phyloP scores from a whole-genome alignment of 345 rosid genomes.

The Brassica incana region DNA sequence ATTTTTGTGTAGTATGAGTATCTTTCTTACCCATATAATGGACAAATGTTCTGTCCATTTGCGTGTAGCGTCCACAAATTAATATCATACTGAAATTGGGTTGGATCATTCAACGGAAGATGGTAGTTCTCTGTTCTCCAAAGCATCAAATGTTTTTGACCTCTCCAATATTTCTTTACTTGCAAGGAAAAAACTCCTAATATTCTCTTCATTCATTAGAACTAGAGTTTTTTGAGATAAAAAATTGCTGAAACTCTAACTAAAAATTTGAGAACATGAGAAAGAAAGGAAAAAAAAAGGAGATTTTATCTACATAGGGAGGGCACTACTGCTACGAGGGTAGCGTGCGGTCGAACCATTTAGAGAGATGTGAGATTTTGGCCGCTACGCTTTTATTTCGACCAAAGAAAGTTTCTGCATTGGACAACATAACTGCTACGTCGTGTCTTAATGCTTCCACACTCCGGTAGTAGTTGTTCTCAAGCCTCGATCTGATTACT shows the following conservation, averaged over 20 bases:
- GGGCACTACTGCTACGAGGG: constrained; percentile 28
- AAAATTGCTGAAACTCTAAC: constrained; percentile 18
- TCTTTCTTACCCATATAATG: not conserved
- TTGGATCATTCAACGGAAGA: not conserved
- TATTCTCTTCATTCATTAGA: constrained; percentile 10
- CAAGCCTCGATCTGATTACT: constrained; percentile 67
- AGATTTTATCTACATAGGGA: constrained; percentile 45
- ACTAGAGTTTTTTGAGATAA: not conserved
- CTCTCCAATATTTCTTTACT: constrained; percentile 19
- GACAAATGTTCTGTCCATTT: not conserved
- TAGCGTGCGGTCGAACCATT: constrained; percentile 50
- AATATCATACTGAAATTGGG: not conserved
- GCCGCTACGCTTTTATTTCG: constrained; percentile 53
- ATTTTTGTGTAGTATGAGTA: not conserved
- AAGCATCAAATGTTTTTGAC: constrained; percentile 5
- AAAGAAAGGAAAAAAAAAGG: not conserved
- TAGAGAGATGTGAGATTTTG: constrained; percentile 62
- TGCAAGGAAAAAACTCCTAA: not conserved
- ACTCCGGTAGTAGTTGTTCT: constrained; percentile 79
- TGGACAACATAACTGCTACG: constrained; percentile 59
- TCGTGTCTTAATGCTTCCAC: constrained; percentile 80
- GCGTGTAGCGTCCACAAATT: not conserved
- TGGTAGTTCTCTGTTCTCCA: not conserved
- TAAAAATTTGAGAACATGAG: constrained; percentile 20
- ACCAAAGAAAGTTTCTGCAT: constrained; percentile 65